A percentile compares a stretch with the other conserved stretches of the same genome.
These are phyloP conservation scores for Dictyostelium capitatum DNA, from an alignment of 78 protist genomes.

Conservation along the genomic window DNA sequence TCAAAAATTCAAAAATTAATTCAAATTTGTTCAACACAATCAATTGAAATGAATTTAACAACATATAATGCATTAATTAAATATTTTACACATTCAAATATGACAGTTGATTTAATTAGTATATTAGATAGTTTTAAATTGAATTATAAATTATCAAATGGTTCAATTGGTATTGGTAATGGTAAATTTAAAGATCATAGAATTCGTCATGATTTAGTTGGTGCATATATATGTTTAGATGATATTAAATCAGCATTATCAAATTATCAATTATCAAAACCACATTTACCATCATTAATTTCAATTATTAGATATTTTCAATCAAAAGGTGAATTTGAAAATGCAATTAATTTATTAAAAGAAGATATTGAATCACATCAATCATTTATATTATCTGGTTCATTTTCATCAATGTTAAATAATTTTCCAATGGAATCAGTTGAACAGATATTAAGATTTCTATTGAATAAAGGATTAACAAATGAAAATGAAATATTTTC, in stretches of 20 bases:
- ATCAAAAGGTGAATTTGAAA: not conserved
- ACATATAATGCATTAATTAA: slow-evolving; percentile 11
- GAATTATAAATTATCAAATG: not conserved
- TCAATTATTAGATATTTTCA: not conserved
- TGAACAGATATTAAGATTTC: not conserved
- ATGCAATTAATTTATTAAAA: no score
- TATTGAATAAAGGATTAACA: no score
- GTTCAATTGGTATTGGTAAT: not conserved
- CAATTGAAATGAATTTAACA: not conserved
- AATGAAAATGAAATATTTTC: not conserved
- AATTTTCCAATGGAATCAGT: not conserved
- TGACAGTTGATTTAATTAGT: not conserved
- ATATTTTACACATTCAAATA: slow-evolving; percentile 8
- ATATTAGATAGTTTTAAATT: not conserved
- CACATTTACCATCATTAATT: not conserved
- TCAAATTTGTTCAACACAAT: not conserved
- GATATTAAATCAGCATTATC: not conserved
- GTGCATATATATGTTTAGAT: slow-evolving; percentile 7
- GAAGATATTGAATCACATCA: not conserved
- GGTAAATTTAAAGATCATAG: not conserved
- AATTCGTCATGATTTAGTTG: not conserved
- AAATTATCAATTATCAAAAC: not conserved
- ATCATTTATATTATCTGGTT: not conserved
- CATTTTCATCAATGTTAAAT: not conserved
- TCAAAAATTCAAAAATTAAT: slow-evolving; percentile 2